These are phyloP conservation scores for Ceratobasidium sp. DNA, from an alignment of 1,284 basidiomycete species.

Conservation along the genomic window DNA sequence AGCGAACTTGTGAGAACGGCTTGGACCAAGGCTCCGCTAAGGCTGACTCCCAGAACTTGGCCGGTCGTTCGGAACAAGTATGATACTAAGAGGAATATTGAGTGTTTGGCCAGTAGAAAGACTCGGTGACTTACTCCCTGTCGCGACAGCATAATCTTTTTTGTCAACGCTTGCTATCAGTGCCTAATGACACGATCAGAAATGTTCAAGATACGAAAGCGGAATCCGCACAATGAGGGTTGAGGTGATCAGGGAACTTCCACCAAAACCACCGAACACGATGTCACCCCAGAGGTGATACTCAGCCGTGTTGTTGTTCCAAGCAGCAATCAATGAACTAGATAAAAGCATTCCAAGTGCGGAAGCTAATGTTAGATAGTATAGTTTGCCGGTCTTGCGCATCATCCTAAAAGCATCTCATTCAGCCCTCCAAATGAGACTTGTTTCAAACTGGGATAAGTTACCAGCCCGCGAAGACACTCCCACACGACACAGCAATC, in stretches of 20 bases:
- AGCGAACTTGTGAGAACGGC: constrained; percentile 73
- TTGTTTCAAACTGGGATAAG: constrained; percentile 45
- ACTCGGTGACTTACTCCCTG: constrained; percentile 70
- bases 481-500: constrained; percentile 79
- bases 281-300: constrained; percentile 79
- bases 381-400: constrained; percentile 82
- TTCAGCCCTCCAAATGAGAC: background rate
- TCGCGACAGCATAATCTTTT: constrained; percentile 86
- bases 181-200: constrained; percentile 59
- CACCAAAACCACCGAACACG: constrained; percentile 80
- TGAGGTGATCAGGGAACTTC: constrained; percentile 81
- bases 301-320: constrained; percentile 67
- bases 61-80: constrained; percentile 91
- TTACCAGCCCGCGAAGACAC: constrained; percentile 83
- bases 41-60: constrained; percentile 87
- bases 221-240: constrained; percentile 70
- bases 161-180: constrained; percentile 82
- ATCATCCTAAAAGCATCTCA: constrained; percentile 53
- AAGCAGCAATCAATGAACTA: constrained; percentile 60
- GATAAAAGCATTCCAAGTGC: constrained; percentile 62
- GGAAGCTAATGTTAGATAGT: constrained; percentile 70
- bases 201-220: constrained; percentile 34
- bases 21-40: constrained; percentile 83
- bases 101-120: background rate
- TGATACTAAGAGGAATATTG: constrained; percentile 64